phyloP scores from a whole-genome alignment of 116 monocot species.

The Dioscorea cayenensis region DNA sequence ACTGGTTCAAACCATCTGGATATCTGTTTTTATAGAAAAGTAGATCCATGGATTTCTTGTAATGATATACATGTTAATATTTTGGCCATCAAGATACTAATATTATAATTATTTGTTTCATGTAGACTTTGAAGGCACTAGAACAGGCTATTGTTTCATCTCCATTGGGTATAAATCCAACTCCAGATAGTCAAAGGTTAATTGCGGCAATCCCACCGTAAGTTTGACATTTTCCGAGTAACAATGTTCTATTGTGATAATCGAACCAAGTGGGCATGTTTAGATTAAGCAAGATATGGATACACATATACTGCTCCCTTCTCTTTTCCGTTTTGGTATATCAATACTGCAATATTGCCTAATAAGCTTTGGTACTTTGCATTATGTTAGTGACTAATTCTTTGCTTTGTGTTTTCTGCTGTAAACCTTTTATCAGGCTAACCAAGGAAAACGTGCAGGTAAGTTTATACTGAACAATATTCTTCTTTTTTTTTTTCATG shows the following conservation, averaged over 20 bases:
- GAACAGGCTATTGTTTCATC: conserved; percentile 86
- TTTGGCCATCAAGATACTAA: background rate
- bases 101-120: background rate
- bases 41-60: background rate
- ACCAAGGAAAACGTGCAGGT: conserved; percentile 94
- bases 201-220: conserved; percentile 82
- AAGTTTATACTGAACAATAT: conserved; percentile 9
- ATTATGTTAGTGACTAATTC: background rate
- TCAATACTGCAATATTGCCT: background rate
- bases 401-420: background rate
- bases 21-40: background rate
- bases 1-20: too few species aligned
- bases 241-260: background rate
- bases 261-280: background rate
- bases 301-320: background rate
- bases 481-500: background rate
- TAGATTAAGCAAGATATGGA: background rate
- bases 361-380: background rate
- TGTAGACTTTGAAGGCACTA: conserved; percentile 62
- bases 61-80: background rate
- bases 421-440: conserved; percentile 31
- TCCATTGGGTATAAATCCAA: conserved; percentile 88
- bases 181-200: conserved; percentile 60
- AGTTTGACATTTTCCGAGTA: conserved; percentile 7
- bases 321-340: background rate